These are phyloP conservation scores for Haplosporangium gracile DNA, from an alignment of 192 early-diverging fungal species.

Conservation along the genomic window DNA sequence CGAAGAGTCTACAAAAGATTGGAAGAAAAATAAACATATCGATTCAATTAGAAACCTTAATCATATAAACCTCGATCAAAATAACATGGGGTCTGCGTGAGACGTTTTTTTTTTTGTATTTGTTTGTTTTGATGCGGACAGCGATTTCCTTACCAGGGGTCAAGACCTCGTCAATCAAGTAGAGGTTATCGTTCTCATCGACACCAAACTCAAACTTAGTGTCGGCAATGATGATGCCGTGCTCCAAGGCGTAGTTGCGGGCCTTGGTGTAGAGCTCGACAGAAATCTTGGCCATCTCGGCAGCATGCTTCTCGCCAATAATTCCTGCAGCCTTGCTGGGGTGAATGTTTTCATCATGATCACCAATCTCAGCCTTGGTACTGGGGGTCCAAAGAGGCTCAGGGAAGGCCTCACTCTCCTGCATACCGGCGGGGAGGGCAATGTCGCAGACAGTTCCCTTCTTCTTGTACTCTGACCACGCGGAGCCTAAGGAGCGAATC, in stretches of 20 bases:
- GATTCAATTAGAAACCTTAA: not conserved
- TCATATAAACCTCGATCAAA: not conserved
- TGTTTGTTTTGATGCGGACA: not conserved
- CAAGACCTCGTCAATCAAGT: constrained; percentile 96
- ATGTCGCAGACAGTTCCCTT: constrained; percentile 96
- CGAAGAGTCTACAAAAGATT: constrained; percentile 83
- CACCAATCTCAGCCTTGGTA: constrained; percentile 99
- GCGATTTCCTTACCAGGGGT: constrained; percentile 80
- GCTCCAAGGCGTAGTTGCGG: constrained; percentile 80
- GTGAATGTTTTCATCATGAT: constrained; percentile 99
- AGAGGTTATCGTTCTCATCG: constrained; percentile 81
- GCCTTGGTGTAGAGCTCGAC: constrained; percentile 90
- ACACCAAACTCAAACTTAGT: constrained; percentile 99
- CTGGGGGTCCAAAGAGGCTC: constrained; percentile 94
- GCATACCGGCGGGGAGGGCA: constrained; percentile 79
- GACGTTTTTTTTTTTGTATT: not conserved
- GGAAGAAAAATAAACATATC: constrained; percentile 11
- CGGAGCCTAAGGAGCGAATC: constrained; percentile 74
- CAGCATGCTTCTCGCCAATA: constrained; percentile 85
- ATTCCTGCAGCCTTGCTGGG: constrained; percentile 88
- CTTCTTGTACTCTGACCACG: constrained; percentile 95
- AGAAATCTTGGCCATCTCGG: constrained; percentile 80
- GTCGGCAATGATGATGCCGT: constrained; percentile 98
- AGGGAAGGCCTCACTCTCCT: constrained; percentile 88
- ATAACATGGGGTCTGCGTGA: not conserved